These are phyloP conservation scores for Elaeagnus macrophylla DNA, from an alignment of 306 rosid species.

Conservation along the genomic window DNA sequence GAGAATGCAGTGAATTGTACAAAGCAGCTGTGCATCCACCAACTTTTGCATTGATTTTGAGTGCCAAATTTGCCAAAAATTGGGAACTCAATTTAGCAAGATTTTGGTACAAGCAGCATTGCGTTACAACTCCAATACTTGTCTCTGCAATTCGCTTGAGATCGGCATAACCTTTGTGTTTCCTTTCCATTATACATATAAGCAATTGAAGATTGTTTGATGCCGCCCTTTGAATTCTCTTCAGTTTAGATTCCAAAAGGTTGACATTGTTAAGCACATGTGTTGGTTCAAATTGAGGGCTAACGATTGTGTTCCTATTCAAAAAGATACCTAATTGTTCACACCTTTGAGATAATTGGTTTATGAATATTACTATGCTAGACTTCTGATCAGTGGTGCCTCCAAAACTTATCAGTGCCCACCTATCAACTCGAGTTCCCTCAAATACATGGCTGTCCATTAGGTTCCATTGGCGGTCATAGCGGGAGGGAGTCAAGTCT, in stretches of 20 bases:
- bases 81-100: constrained; percentile 71
- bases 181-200: constrained; percentile 81
- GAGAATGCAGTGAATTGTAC: constrained; percentile 80
- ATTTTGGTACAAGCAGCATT: constrained; percentile 86
- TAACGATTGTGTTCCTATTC: constrained; percentile 49
- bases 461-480: constrained; percentile 91
- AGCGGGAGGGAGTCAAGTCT: constrained; percentile 71
- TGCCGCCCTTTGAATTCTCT: constrained; percentile 52
- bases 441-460: constrained; percentile 79
- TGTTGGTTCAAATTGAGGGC: constrained; percentile 71
- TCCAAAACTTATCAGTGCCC: constrained; percentile 87
- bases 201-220: constrained; percentile 86
- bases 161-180: constrained; percentile 89
- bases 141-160: constrained; percentile 94
- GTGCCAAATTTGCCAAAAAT: constrained; percentile 83
- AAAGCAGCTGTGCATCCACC: constrained; percentile 96
- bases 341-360: constrained; percentile 74
- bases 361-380: constrained; percentile 56
- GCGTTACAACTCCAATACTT: constrained; percentile 71
- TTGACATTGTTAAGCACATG: constrained; percentile 76
- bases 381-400: constrained; percentile 75
- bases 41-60: constrained; percentile 93
- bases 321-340: constrained; percentile 83
- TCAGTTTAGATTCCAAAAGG: constrained; percentile 76
- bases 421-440: constrained; percentile 80